Evolutionary conservation across 192 early-diverging fungal genomes (phyloP), one percentile per base, ranked within the genome.

Genomic region (Rhizophagus sp.): DNA sequence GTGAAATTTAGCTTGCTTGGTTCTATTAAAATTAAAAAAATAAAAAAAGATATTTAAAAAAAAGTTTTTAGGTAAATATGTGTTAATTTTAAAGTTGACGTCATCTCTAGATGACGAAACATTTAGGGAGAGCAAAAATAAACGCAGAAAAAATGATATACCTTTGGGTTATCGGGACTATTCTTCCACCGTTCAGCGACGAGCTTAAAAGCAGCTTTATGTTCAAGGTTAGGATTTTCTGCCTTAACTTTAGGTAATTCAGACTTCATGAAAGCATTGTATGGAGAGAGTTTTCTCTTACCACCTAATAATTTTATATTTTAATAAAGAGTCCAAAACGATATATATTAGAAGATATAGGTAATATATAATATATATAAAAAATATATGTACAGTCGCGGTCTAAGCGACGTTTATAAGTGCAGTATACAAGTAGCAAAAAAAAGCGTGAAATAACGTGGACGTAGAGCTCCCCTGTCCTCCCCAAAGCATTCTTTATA

Each of bases 181-280:
- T 71, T 86, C 81, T 84, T 88, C 92, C 92, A 93, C 82, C 86
- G 82, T 76, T 77, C 69, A 25, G 92, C 92, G 64, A 89, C 92
- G 80, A 83, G 81, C 83, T 89, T 91, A 85, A 93, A 93, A 74
- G 92, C 91, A 5, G 88, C 90, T 87, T 89, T 91, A 87, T 93
- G 92, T 73, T 82, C 73, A 50, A 92, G 83, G 65, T 73, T 71
- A 22, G 92, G 91, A 82, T 89, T 86, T 80, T 84, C 81, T 27
- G 80, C 80, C 89, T 93, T 93, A 88, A 89, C 87, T 83, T 89
- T 89, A 81, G 89, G 82, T 15, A 93, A 85, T 86, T 92, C 87
- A n/a, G 81, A 69, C 87, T 93, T 93, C 91, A 93, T 93, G 83
- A 87, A 93, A 80, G 85, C 85, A 86, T 93, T 92, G 86, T 93